A percentile compares a stretch with the other conserved stretches of the same genome.
phyloP scores from a whole-genome alignment of 2,329 filamentous ascomycete genomes.

The Cladosporium velox region DNA sequence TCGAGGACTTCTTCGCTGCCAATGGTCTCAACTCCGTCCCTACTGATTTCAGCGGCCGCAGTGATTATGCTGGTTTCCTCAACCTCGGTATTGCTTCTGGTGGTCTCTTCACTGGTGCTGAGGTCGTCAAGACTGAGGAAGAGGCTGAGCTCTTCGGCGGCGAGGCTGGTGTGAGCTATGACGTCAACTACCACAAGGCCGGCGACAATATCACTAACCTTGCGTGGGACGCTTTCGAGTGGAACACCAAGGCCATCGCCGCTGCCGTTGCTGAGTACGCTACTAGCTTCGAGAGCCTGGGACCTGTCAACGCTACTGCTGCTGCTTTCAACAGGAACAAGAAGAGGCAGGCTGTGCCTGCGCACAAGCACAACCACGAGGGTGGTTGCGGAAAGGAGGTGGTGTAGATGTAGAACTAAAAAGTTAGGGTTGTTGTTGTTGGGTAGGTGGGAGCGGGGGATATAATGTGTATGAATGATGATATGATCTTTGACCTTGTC shows the following conservation, averaged over 20 bases:
- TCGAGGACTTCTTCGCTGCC: slow-evolving; percentile 65
- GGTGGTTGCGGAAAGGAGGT: slow-evolving; percentile 13
- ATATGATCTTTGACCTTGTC: not conserved
- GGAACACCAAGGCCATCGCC: slow-evolving; percentile 63
- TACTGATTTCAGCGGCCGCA: slow-evolving; percentile 75
- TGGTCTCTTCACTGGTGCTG: slow-evolving; percentile 76
- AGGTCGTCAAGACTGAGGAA: slow-evolving; percentile 70
- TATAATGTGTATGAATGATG: not conserved
- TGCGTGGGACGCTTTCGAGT: slow-evolving; percentile 55
- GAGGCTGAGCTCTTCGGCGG: slow-evolving; percentile 72
- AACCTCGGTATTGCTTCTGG: slow-evolving; percentile 65
- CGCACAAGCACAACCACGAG: slow-evolving; percentile 18
- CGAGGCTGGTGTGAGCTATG: slow-evolving; percentile 59
- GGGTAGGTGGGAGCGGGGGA: not conserved
- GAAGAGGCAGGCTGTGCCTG: slow-evolving; percentile 11
- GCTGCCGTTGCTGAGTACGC: slow-evolving; percentile 73
- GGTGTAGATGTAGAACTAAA: not conserved
- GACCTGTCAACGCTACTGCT: slow-evolving; percentile 9
- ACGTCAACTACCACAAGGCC: slow-evolving; percentile 58
- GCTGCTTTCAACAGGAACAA: not conserved
- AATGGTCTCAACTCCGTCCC: slow-evolving; percentile 67
- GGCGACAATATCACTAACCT: slow-evolving; percentile 58
- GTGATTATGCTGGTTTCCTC: slow-evolving; percentile 79
- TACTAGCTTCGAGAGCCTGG: slow-evolving; percentile 63
- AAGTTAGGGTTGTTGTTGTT: not conserved